A percentile compares a stretch with the other conserved stretches of the same genome.
Conservation (phyloP, 306 rosid species). For the Glycine tomentella region DNA sequence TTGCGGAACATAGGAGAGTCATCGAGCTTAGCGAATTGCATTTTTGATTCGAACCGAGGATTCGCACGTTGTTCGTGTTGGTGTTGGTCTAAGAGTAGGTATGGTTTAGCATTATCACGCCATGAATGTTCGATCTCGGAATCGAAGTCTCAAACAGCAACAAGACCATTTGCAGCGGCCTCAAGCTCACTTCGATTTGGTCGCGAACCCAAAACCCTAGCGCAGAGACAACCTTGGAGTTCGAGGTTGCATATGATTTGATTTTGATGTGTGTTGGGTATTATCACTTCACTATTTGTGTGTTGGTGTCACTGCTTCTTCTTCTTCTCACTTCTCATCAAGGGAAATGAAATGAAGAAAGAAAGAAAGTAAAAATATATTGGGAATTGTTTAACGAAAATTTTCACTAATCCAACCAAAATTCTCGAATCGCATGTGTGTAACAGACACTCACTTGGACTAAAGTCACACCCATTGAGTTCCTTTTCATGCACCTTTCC, state of each 20-base stretch:
- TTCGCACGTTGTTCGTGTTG: conserved; percentile 3
- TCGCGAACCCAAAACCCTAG: conserved; percentile 44
- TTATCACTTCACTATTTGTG: not conserved
- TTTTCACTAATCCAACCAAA: conserved; percentile 46
- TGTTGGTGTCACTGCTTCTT: not conserved
- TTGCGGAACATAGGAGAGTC: conserved; percentile 99
- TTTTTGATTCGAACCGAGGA: conserved; percentile 47
- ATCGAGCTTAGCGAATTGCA: conserved; percentile 98
- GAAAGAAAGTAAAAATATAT: not conserved
- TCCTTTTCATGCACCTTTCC: conserved; percentile 55
- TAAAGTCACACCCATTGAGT: conserved; percentile 44
- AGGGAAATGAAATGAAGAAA: not conserved
- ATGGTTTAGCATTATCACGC: conserved; percentile 34
- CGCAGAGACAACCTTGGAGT: conserved; percentile 50
- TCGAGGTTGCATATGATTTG: conserved; percentile 39
- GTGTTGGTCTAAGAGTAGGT: conserved; percentile 29
- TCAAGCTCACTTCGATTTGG: conserved; percentile 20
- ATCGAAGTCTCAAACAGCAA: not conserved
- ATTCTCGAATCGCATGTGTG: conserved; percentile 53
- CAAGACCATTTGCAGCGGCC: conserved; percentile 36
- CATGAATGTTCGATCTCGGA: conserved; percentile 55
- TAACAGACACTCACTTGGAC: conserved; percentile 35
- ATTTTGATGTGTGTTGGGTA: conserved; percentile 42
- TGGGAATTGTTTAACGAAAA: conserved; percentile 47
- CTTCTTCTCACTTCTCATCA: not conserved